Conservation (phyloP, 768 basidiomycete species). For the Nidularia pulvinata region DNA sequence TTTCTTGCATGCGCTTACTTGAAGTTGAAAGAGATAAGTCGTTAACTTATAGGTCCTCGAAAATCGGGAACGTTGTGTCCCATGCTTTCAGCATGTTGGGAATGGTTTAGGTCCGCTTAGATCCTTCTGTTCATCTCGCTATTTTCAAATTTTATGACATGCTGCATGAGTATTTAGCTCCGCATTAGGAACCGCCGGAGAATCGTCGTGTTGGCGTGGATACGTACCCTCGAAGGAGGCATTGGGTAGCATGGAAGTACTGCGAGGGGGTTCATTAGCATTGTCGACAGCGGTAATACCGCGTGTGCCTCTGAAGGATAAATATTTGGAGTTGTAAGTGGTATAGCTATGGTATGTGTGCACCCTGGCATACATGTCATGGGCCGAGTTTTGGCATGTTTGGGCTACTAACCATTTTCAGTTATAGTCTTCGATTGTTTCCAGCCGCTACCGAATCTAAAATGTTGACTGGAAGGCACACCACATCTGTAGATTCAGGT, state of each 20-base stretch:
- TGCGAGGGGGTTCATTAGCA: no score
- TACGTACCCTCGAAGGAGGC: no score
- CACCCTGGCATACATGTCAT: conserved; percentile 14
- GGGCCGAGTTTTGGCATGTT: conserved; percentile 30
- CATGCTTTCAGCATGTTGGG: no score
- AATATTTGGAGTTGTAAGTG: background rate
- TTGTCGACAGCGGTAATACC: no score
- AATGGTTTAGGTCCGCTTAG: background rate
- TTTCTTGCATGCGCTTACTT: no score
- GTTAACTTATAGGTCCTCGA: no score
- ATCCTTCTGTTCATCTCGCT: background rate
- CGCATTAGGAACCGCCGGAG: conserved; percentile 9
- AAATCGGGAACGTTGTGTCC: no score
- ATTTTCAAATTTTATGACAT: conserved; percentile 2
- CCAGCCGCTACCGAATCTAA: conserved; percentile 29
- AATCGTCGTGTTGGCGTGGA: background rate
- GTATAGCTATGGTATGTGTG: conserved; percentile 2
- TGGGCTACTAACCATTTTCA: conserved; percentile 46
- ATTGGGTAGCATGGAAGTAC: no score
- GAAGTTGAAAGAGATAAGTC: no score
- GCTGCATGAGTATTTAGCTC: conserved; percentile 8
- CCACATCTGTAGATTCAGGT: conserved; percentile 38
- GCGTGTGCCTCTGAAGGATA: no score
- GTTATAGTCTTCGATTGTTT: conserved; percentile 28
- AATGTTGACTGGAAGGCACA: conserved; percentile 32